phyloP scores from a whole-genome alignment of 805 yeast genomes.

The Metschnikowia koreensis region DNA sequence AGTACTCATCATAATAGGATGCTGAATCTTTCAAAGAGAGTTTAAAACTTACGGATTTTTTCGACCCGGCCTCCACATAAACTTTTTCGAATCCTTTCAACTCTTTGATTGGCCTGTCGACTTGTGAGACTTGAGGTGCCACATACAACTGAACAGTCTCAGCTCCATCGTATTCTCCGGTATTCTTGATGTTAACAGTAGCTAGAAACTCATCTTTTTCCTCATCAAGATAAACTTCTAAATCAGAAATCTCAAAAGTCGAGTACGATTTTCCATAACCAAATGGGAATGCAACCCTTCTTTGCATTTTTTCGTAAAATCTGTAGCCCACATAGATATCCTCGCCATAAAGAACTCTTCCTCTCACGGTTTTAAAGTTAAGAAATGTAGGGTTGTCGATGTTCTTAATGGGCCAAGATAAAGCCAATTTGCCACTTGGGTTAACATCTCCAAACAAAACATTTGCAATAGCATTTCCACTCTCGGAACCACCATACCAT shows the following conservation, averaged over 20 bases:
- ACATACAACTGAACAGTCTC: conserved; percentile 59
- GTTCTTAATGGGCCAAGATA: conserved; percentile 51
- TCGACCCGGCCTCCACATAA: conserved; percentile 43
- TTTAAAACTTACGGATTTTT: conserved; percentile 34
- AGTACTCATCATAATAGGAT: conserved; percentile 52
- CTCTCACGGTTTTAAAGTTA: conserved; percentile 50
- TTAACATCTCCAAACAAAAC: conserved; percentile 57
- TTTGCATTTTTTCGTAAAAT: conserved; percentile 52
- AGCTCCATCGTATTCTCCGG: conserved; percentile 48
- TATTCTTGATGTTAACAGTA: conserved; percentile 44
- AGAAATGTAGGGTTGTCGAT: conserved; percentile 58
- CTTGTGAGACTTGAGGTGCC: conserved; percentile 33
- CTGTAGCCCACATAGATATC: conserved; percentile 65
- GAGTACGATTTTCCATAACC: conserved; percentile 66
- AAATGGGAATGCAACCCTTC: conserved; percentile 54
- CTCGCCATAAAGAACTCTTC: conserved; percentile 60
- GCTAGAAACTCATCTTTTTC: conserved; percentile 29
- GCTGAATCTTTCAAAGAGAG: conserved; percentile 49
- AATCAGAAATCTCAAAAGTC: conserved; percentile 40
- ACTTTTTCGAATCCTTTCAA: conserved; percentile 58
- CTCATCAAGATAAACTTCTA: conserved; percentile 26
- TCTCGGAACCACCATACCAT: conserved; percentile 58
- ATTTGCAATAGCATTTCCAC: conserved; percentile 60
- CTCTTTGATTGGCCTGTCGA: conserved; percentile 57
- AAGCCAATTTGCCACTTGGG: conserved; percentile 58